Evolutionary conservation across 2,329 filamentous ascomycete genomes (phyloP).

Genomic region (Aspergillus sp.): DNA sequence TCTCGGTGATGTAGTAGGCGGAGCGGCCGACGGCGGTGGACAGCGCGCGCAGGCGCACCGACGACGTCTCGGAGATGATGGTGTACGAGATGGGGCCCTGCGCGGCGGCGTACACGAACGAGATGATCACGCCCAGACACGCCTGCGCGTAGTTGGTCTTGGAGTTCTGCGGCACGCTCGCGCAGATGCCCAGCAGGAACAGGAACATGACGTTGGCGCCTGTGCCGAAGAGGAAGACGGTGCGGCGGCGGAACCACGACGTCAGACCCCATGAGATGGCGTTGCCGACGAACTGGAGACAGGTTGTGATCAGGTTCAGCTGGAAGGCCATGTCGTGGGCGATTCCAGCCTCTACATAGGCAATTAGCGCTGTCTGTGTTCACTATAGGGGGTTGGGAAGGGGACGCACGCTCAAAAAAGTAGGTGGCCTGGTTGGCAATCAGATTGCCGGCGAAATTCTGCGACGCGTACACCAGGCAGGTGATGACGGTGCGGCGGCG

Average conservation of each 20-base stretch:
- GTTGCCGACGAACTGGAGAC: conserved; percentile 38
- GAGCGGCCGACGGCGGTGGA: conserved; percentile 40
- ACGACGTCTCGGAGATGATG: conserved; percentile 40
- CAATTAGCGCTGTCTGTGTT: no score
- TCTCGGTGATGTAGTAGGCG: conserved; percentile 44
- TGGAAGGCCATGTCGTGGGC: conserved; percentile 23
- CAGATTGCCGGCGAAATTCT: conserved; percentile 59
- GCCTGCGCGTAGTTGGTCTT: conserved; percentile 41
- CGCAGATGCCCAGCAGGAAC: conserved; percentile 37
- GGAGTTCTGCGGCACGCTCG: conserved; percentile 31
- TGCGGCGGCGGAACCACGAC: conserved; percentile 40
- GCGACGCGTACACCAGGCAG: conserved; percentile 31
- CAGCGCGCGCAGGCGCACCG: conserved; percentile 38
- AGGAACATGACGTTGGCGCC: conserved; percentile 34
- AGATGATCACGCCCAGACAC: conserved; percentile 38
- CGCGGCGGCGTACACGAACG: conserved; percentile 38
- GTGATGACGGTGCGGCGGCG: conserved; percentile 30
- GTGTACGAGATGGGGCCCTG: conserved; percentile 40
- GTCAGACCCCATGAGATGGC: conserved; percentile 34
- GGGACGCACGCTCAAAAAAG: conserved; percentile 50
- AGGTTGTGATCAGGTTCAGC: conserved; percentile 29
- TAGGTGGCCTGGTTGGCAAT: conserved; percentile 64
- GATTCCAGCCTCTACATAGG: conserved; percentile 29
- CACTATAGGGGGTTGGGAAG: no score
- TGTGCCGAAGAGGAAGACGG: conserved; percentile 42